These are phyloP conservation scores for Paecilomyces niveus DNA, from an alignment of 2,329 filamentous ascomycete species.

Conservation along the genomic window DNA sequence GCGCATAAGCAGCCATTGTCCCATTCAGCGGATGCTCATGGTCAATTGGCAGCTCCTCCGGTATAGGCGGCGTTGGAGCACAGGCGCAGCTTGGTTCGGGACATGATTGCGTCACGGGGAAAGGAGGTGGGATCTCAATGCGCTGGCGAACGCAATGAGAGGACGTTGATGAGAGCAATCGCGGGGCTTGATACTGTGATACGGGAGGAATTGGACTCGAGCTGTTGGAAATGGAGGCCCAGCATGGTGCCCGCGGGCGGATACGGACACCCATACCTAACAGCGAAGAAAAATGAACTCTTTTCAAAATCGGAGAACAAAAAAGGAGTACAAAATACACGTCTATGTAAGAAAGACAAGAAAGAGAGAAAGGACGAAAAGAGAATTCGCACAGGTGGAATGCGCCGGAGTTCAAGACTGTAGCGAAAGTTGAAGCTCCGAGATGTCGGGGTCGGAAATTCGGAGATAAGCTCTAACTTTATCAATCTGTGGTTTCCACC, in stretches of 20 bases:
- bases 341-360: background rate
- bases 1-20: slow-evolving; percentile 68
- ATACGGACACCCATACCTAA: background rate
- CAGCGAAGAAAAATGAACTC: background rate
- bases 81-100: slow-evolving; percentile 72
- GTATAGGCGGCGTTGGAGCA: slow-evolving; percentile 63
- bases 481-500: background rate
- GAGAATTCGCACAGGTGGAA: background rate
- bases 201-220: background rate
- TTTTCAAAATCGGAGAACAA: background rate
- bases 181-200: background rate
- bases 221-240: background rate
- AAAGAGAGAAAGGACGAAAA: background rate
- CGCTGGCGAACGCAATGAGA: slow-evolving; percentile 10
- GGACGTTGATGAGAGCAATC: background rate
- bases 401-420: background rate
- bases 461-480: background rate
- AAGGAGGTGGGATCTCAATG: slow-evolving; percentile 32
- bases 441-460: background rate
- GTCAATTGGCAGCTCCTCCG: slow-evolving; percentile 67
- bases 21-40: slow-evolving; percentile 62
- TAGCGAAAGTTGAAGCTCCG: background rate
- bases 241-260: background rate
- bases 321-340: background rate
- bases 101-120: slow-evolving; percentile 51